Base-by-base conservation (phyloP, 495 filamentous ascomycete genomes). In the Penicillium goetzii region DNA sequence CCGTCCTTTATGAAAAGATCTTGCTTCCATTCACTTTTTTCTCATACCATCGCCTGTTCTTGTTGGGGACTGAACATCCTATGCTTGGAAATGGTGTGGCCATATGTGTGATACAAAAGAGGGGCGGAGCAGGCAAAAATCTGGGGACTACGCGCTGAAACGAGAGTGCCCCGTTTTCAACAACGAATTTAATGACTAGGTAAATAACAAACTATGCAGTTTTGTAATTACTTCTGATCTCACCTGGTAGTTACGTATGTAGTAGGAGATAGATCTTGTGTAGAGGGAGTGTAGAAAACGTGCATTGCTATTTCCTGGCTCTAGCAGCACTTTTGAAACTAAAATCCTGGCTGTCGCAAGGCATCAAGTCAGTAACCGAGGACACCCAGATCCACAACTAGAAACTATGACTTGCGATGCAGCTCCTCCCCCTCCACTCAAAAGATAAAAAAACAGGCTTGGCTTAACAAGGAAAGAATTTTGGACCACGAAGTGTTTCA, bases 161-260 rank as follows among this genome's bases (percentile, higher is more conserved):
- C 19, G 21, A 66, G 72, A 72, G 40, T 55, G 68, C 70, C 71
- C 66, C 67, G 75, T 80, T 79, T 71, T 80, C 78, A 79, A 80
- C 77, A 75, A 80, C 77, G 75, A 79, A 79, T 60, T 57, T 76
- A 61, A 64, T 61, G 56, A 64, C 54, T 59, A 59, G 28, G 53
- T 33, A 50, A 53, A 53, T 4, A 28, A 28, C 30, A 38, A 55
- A 36, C 5, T 7, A 25, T 14, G 21, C 43, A 47, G 9, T 25
- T 47, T 12, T 45, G 43, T 47, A 25, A 47, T 12, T 25, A 25
- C 21, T 11, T 17, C 12, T 0, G 15, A 2, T n/a, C 19, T 4
- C 19, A 19, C 9, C 40, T 43, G 40, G 40, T 6, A 3, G 28
- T 30, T 30, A 30, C 28, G 28, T 43, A 43, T 4, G 6, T 17